Percentiles rank a stretch among this genome's conserved stretches.
Evolutionary conservation across 805 yeast species (phyloP).

Genomic region (Brettanomyces naardenensis): DNA sequence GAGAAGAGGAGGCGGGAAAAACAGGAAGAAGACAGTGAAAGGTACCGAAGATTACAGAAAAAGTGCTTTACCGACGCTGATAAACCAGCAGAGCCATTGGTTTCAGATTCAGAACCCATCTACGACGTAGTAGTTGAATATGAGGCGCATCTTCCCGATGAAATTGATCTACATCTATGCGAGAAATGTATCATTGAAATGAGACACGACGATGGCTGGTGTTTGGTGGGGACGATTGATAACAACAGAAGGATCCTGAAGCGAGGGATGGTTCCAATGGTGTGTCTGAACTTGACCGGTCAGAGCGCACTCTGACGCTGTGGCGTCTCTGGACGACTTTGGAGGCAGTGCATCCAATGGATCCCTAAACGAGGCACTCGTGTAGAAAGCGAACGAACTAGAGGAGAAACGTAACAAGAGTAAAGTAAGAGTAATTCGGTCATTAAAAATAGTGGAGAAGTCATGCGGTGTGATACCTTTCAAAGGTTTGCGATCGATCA

Average conservation of each 20-base stretch:
- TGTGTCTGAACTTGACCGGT: no score
- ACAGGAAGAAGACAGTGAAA: background rate
- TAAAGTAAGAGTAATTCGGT: no score
- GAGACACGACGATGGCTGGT: conserved; percentile 11
- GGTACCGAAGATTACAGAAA: background rate
- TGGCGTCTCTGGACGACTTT: conserved; percentile 3
- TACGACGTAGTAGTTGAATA: conserved; percentile 4
- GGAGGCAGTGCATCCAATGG: background rate
- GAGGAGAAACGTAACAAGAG: no score
- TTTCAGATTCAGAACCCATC: background rate
- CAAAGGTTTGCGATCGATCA: no score
- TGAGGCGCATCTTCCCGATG: conserved; percentile 5
- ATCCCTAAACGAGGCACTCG: background rate
- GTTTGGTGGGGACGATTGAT: conserved; percentile 4
- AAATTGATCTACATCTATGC: conserved; percentile 5
- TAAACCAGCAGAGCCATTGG: background rate
- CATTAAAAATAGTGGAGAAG: no score
- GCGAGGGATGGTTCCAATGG: conserved; percentile 8
- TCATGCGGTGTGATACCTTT: no score
- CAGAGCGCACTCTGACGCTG: no score
- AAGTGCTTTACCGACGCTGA: no score
- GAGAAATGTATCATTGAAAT: conserved; percentile 2
- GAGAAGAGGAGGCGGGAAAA: background rate
- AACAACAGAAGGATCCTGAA: background rate
- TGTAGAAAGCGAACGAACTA: background rate